Base-by-base conservation (phyloP, 192 early-diverging fungal species). In the Blastocladiella britannica region DNA sequence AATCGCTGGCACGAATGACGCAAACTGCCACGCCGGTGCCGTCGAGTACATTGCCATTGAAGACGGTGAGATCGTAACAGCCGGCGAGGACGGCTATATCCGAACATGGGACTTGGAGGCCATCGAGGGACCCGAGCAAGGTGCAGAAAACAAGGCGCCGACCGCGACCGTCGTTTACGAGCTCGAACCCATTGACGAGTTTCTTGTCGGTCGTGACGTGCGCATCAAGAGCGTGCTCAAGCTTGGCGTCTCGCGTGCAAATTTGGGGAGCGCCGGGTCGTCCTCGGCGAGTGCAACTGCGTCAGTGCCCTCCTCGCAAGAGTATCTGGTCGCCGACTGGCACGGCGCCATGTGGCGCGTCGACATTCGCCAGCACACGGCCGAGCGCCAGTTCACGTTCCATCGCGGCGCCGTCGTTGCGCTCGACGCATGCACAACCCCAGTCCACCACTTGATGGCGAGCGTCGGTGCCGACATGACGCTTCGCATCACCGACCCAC, bases 71-170 rank as follows among this genome's bases (percentile, higher is more conserved):
- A 56, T 80, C 22, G 64, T 71, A 25, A 76, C 78, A 1, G 73
- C 74, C 2, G 78, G 76, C 12, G 78, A 80, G 30, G 78, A 80
- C 61, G 78, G 77, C 2, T 72, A 67, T 53, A 61, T 80, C 8
- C 63, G 76, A 0, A 63, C 80, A 5, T 80, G 78, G 78, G 78
- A 80, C 56, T 65, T 80, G 25, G 78, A 80, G 53, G 72, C 71
- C 6, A 74, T 79, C 26, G 77, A 79, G 37, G 37, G 37, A 9
- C 37, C 37, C 15, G 37, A 47, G 4, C 37, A 9, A 2, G n/a
- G n/a, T n/a, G 23, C 27, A 15, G 59, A 52, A 5, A 28, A 23
- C 4, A 59, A 24, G 18, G 25, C 24, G 8, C 22, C 57, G 25
- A 54, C 60, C 0, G 58, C 60, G 51, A 63, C 73, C 2, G 55